Percentiles rank a stretch among this genome's conserved stretches.
Evolutionary conservation across 441 rosid genomes (phyloP).

Genomic region (Pelargonium hybrid): DNA sequence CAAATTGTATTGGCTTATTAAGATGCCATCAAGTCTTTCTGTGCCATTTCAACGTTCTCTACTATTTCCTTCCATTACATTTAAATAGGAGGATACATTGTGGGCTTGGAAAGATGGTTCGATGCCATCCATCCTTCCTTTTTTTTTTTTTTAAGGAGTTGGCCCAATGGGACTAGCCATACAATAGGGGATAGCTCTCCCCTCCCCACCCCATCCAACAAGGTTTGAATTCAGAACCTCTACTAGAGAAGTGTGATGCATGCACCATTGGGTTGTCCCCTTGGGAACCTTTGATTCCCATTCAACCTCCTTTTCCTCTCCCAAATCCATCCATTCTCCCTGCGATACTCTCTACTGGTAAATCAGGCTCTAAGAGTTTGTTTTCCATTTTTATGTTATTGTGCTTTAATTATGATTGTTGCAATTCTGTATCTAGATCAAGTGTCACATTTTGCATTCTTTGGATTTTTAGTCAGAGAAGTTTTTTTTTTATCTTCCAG

Average conservation of each 20-base stretch:
- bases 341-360: not conserved
- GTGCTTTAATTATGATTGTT: not conserved
- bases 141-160: no score
- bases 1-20: not conserved
- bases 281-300: no score
- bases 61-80: not conserved
- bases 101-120: not conserved
- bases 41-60: not conserved
- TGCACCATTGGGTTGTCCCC: no score
- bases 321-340: not conserved
- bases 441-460: not conserved
- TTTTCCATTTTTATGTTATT: not conserved
- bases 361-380: not conserved
- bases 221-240: no score
- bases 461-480: not conserved
- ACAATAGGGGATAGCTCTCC: no score
- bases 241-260: no score
- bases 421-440: not conserved
- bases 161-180: no score
- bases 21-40: not conserved
- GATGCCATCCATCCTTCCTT: no score
- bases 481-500: not conserved
- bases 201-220: no score
- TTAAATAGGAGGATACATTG: not conserved
- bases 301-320: not conserved